These are phyloP conservation scores for Penicillium sp. DNA, from an alignment of 2,329 filamentous ascomycete genomes.

Conservation along the genomic window DNA sequence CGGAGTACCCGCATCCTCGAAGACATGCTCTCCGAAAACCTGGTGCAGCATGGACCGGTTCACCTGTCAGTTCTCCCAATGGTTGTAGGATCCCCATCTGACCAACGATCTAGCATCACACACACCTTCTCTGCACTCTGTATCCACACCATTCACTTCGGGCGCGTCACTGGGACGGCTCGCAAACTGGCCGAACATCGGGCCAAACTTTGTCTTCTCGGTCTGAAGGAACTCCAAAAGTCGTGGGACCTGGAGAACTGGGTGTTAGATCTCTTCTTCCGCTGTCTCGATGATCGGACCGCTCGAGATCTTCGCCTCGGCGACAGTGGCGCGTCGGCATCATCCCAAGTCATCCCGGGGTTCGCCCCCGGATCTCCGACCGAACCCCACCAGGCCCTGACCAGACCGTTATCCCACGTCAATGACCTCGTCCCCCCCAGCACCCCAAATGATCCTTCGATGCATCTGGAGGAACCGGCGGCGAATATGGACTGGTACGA, in stretches of 20 bases:
- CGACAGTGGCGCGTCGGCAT: slow-evolving; percentile 1
- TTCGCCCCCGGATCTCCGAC: background rate
- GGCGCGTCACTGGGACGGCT: slow-evolving; percentile 36
- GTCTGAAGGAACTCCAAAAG: slow-evolving; percentile 50
- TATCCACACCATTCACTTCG: slow-evolving; percentile 49
- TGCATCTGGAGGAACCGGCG: slow-evolving; percentile 15
- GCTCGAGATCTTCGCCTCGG: slow-evolving; percentile 39
- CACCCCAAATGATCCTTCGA: slow-evolving; percentile 1
- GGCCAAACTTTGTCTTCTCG: slow-evolving; percentile 50
- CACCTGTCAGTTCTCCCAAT: slow-evolving; percentile 36
- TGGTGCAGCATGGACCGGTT: slow-evolving; percentile 47
- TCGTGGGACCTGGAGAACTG: slow-evolving; percentile 53
- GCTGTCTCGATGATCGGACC: slow-evolving; percentile 48
- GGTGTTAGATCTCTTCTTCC: slow-evolving; percentile 51
- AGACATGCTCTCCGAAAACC: slow-evolving; percentile 47
- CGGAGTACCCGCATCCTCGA: slow-evolving; percentile 50
- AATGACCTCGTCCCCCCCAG: background rate
- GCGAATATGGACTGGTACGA: slow-evolving; percentile 32
- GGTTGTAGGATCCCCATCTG: background rate
- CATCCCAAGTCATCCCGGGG: slow-evolving; percentile 6
- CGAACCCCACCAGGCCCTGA: background rate
- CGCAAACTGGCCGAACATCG: slow-evolving; percentile 50
- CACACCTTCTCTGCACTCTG: slow-evolving; percentile 51
- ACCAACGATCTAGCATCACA: slow-evolving; percentile 38
- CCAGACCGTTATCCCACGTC: background rate